phyloP scores from a whole-genome alignment of 768 basidiomycete species.

The Termitomyces sp. region DNA sequence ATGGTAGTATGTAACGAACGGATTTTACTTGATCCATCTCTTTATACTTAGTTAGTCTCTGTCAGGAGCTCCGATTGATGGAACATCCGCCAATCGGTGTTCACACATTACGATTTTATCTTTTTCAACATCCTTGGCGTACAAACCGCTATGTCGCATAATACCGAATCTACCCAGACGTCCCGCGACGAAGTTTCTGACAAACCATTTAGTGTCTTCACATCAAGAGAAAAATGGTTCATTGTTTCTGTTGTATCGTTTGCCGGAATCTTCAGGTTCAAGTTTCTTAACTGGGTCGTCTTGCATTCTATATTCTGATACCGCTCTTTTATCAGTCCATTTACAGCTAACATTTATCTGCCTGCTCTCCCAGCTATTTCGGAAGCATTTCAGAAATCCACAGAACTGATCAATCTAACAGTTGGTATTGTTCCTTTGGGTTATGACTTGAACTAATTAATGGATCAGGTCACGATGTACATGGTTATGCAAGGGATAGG shows the following conservation, averaged over 20 bases:
- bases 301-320: neutral
- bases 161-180: neutral
- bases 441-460: neutral
- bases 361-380: slow-evolving; percentile 72
- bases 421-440: slow-evolving; percentile 33
- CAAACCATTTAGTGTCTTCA: slow-evolving; percentile 41
- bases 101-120: neutral
- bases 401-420: slow-evolving; percentile 73
- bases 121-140: too few species aligned
- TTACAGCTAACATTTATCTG: slow-evolving; percentile 70
- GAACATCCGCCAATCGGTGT: too few species aligned
- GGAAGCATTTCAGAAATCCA: slow-evolving; percentile 54
- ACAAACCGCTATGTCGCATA: neutral
- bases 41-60: too few species aligned
- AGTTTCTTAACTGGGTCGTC: neutral
- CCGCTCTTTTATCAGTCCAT: neutral
- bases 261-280: slow-evolving; percentile 60
- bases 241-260: slow-evolving; percentile 54
- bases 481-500: slow-evolving; percentile 64
- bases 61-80: too few species aligned
- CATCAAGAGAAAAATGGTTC: slow-evolving; percentile 57
- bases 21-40: too few species aligned
- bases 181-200: neutral
- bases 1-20: too few species aligned
- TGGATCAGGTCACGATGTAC: slow-evolving; percentile 58